Percentiles rank a stretch among this genome's conserved stretches.
These are phyloP conservation scores for Colletotrichum truncatum DNA, from an alignment of 2,329 filamentous ascomycete species.

Conservation along the genomic window DNA sequence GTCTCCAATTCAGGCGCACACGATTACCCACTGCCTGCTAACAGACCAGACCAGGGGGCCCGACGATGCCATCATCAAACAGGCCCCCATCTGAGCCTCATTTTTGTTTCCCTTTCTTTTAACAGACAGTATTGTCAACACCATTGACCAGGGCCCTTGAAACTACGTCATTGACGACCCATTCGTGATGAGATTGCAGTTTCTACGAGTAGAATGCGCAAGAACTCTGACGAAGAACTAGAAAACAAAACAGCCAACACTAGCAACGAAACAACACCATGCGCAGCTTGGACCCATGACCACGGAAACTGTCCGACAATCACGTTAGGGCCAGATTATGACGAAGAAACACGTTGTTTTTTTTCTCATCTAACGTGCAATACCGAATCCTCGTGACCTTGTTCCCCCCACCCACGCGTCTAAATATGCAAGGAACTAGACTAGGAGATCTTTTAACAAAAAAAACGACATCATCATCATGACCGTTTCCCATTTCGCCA, in stretches of 20 bases:
- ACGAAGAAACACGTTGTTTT: conserved; percentile 8
- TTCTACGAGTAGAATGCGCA: background rate
- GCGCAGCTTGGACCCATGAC: background rate
- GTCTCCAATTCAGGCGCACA: background rate
- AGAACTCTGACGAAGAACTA: background rate
- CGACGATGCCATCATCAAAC: background rate
- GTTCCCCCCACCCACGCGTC: background rate
- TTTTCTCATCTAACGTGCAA: background rate
- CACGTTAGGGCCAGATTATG: background rate
- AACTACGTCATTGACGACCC: conserved; percentile 5
- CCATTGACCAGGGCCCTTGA: background rate
- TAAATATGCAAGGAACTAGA: background rate
- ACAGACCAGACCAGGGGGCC: background rate
- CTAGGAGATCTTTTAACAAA: background rate
- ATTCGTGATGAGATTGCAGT: background rate
- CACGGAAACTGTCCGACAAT: background rate
- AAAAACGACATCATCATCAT: conserved; percentile 5
- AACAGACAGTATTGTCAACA: background rate
- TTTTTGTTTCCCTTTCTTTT: background rate
- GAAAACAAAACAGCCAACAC: background rate
- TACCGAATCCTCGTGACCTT: background rate
- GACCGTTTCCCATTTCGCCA: background rate
- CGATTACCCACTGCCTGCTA: background rate
- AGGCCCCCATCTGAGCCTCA: background rate
- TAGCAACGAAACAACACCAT: background rate